Evolutionary conservation across 768 basidiomycete genomes (phyloP).

Genomic region (Tricholoma matsutake): DNA sequence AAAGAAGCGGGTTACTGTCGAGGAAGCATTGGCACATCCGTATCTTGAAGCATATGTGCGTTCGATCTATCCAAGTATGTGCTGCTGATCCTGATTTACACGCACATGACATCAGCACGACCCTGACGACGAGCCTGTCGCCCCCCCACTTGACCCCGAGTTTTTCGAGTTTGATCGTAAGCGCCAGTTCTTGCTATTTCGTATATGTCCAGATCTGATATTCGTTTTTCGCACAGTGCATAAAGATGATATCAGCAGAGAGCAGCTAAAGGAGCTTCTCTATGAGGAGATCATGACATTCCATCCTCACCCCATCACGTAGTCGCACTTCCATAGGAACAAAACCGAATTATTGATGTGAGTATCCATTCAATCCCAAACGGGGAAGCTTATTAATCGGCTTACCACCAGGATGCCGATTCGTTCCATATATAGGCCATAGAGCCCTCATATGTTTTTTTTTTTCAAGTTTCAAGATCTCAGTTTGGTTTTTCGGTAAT

Average conservation of each 20-base stretch:
- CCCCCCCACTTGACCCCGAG: constrained; percentile 90
- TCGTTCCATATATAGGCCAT: neutral
- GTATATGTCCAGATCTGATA: neutral
- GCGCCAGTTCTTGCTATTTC: constrained; percentile 28
- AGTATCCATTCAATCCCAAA: neutral
- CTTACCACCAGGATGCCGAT: neutral
- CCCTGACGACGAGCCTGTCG: constrained; percentile 94
- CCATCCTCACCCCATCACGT: constrained; percentile 61
- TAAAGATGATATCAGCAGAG: constrained; percentile 94
- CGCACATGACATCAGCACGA: constrained; percentile 58
- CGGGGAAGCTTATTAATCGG: neutral
- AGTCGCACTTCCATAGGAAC: constrained; percentile 12
- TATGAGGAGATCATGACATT: constrained; percentile 96
- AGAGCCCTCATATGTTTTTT: neutral
- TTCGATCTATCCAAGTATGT: constrained; percentile 12
- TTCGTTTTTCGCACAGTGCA: constrained; percentile 50
- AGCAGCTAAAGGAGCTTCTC: constrained; percentile 90
- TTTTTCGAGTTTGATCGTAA: constrained; percentile 97
- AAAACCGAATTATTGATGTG: neutral
- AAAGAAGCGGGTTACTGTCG: constrained; percentile 93
- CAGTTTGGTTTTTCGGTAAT: neutral
- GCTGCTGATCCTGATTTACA: neutral
- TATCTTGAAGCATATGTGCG: constrained; percentile 90
- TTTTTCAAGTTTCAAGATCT: neutral
- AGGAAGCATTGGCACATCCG: constrained; percentile 92